These are phyloP conservation scores for Malus sylvestris DNA, from an alignment of 306 rosid species.

Conservation along the genomic window DNA sequence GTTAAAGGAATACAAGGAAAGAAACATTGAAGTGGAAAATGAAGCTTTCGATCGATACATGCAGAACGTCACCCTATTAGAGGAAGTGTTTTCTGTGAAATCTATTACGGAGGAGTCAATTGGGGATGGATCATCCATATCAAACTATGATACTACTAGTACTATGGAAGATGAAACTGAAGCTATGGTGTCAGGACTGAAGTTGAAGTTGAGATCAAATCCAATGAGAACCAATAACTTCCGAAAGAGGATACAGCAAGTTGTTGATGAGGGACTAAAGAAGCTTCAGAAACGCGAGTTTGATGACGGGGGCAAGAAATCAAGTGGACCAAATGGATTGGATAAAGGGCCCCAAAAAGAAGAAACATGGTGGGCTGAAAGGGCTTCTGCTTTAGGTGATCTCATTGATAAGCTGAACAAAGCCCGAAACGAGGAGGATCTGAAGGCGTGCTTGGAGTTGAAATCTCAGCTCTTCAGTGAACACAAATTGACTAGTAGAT, in stretches of 20 bases:
- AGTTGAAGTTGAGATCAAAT: constrained; percentile 59
- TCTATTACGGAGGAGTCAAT: constrained; percentile 29
- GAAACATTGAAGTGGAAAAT: constrained; percentile 64
- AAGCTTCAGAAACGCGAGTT: constrained; percentile 39
- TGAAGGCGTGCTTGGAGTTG: constrained; percentile 60
- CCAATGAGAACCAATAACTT: constrained; percentile 39
- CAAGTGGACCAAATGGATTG: constrained; percentile 37
- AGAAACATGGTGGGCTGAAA: constrained; percentile 35
- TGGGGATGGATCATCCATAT: constrained; percentile 30
- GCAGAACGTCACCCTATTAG: constrained; percentile 69
- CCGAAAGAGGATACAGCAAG: constrained; percentile 53
- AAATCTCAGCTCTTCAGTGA: constrained; percentile 52
- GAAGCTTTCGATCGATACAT: constrained; percentile 88
- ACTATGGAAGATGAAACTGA: constrained; percentile 35
- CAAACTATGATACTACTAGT: constrained; percentile 28
- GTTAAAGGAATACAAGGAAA: constrained; percentile 70
- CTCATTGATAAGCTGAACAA: constrained; percentile 75
- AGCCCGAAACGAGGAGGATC: constrained; percentile 87
- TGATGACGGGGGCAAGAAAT: constrained; percentile 31
- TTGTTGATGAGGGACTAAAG: constrained; percentile 66
- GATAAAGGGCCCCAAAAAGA: constrained; percentile 33
- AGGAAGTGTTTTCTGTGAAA: constrained; percentile 67
- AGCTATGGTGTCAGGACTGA: constrained; percentile 40
- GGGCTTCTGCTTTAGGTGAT: constrained; percentile 51
- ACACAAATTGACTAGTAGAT: constrained; percentile 19